Evolutionary conservation across 1,284 basidiomycete species (phyloP).

Genomic region (Leucoagaricus sp.): DNA sequence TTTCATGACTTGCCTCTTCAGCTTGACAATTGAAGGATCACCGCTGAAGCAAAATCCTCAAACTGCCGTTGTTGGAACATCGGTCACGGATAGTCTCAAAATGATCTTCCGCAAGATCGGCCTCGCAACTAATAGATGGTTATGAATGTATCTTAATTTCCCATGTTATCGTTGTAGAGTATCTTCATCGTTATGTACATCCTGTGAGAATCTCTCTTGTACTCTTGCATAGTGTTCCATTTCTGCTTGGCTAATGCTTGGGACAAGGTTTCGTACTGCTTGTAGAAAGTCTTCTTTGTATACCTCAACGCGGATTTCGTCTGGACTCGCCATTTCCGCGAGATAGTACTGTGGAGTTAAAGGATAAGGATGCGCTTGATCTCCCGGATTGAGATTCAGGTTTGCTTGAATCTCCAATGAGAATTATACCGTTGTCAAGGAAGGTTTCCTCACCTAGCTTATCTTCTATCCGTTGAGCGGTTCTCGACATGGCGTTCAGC

Average conservation of each 20-base stretch:
- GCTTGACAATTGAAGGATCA: conserved; percentile 48
- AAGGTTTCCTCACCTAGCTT: conserved; percentile 54
- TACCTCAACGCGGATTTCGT: conserved; percentile 81
- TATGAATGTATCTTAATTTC: conserved; percentile 31
- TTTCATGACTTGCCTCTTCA: conserved; percentile 21
- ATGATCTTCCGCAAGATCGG: conserved; percentile 57
- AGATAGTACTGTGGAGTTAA: conserved; percentile 94
- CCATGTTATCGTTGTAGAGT: conserved; percentile 4
- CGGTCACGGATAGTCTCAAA: conserved; percentile 52
- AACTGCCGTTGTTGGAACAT: conserved; percentile 44
- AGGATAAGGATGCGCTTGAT: conserved; percentile 60
- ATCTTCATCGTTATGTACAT: conserved; percentile 17
- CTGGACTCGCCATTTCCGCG: conserved; percentile 75
- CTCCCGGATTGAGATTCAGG: conserved; percentile 44
- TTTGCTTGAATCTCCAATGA: conserved; percentile 35
- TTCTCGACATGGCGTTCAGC: conserved; percentile 92
- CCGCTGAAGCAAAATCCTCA: conserved; percentile 47
- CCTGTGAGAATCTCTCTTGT: conserved; percentile 67
- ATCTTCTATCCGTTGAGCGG: conserved; percentile 78
- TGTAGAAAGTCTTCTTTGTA: conserved; percentile 68
- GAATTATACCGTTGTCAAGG: neutral
- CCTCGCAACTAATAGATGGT: conserved; percentile 54
- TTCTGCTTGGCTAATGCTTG: conserved; percentile 88
- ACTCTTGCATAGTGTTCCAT: conserved; percentile 86
- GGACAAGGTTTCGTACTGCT: conserved; percentile 78